Base-by-base conservation (phyloP, 306 rosid genomes). In the Alnus rubra region DNA sequence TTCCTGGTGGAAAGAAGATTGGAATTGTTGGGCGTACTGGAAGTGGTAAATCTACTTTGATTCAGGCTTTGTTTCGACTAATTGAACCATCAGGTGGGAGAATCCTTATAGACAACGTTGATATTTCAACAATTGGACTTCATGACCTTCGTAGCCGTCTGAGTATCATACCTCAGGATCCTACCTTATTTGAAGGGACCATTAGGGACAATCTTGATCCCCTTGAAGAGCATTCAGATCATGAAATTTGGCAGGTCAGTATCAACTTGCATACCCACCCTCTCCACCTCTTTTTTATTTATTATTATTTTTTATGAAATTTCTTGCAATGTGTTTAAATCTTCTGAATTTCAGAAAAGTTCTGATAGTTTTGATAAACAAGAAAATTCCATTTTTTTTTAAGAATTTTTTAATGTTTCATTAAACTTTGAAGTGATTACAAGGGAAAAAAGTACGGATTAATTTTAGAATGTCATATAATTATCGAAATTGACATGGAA, bases 11-110 rank as follows among this genome's bases (percentile, higher is more conserved):
- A 76, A 89, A 87, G 92, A 94, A 94, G 73, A 91, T 92, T 80
- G 98, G 98, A 73, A 92, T 94, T 78, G 97, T 94, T 80, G 98
- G 98, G 42, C 91, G 97, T 49, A 92, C 98, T 51, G 97, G 98
- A 49, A 94, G 98, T 82, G 98, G 98, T 58, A 94, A 94, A 89
- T 92, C 98, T 79, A 94, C 98, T 59, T 75, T 94, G 88, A 92
- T 94, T 77, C 97, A 94, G 86, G 97, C 98, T 39, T 86, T 94
- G 68, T 94, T 94, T 82, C 92, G 98, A 83, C 69, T 92, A 82
- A 83, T 94, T 68, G 98, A 94, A 84, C 98, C 98, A 28, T 82
- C 82, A 53, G 78, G 74, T 19, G 97, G 98, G 77, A 89, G 86
- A 79, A 94, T 94, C 76, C 76, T 92, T 55, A 94, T 92, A 79